These are phyloP conservation scores for Bocquillonia castaneifolia DNA, from an alignment of 441 rosid genomes.

Conservation along the genomic window DNA sequence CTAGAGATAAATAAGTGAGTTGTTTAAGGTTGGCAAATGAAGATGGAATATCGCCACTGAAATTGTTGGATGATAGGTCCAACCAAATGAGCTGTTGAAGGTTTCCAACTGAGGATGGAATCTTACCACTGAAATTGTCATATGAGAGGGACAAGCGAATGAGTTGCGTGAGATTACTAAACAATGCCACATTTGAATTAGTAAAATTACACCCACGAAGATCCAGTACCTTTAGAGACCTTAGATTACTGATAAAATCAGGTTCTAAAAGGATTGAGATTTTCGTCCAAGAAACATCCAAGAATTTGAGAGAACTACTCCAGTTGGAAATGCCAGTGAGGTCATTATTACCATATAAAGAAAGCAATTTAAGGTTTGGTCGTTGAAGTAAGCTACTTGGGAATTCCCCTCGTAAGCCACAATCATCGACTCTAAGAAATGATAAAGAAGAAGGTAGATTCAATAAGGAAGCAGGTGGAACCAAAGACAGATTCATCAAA, in stretches of 20 bases:
- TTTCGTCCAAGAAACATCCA: neutral
- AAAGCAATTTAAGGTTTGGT: neutral
- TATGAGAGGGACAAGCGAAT: no score
- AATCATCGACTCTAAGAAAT: no score
- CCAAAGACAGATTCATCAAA: slow-evolving; percentile 3
- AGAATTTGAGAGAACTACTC: neutral
- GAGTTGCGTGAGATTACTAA: no score
- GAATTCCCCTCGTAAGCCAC: neutral
- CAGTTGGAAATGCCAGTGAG: neutral
- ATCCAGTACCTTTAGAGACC: neutral
- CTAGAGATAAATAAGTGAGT: no score
- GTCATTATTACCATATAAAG: neutral
- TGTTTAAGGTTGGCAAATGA: no score
- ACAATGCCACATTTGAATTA: no score
- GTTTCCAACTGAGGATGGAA: no score
- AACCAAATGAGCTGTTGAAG: no score
- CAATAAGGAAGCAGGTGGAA: neutral
- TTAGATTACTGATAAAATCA: neutral
- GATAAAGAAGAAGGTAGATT: neutral
- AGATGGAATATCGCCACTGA: no score
- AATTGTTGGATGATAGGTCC: no score
- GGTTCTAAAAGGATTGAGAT: neutral
- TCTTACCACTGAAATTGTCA: no score
- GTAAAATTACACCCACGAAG: neutral
- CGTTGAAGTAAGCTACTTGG: neutral